Conservation (phyloP, 179 eudicot genomes). For the Corrigiola litoralis region DNA sequence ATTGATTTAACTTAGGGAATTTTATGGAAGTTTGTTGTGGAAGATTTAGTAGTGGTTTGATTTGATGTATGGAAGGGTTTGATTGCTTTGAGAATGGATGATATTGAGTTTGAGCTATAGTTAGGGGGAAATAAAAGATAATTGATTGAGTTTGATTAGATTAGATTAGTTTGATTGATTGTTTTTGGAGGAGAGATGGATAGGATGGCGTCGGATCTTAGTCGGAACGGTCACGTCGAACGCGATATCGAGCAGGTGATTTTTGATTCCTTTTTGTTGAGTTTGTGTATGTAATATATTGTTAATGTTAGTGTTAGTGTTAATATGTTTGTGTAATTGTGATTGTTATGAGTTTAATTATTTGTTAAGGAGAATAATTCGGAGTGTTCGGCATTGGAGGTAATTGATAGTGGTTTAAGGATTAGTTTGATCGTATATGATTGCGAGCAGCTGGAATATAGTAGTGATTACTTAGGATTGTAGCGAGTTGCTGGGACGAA, state of each 20-base stretch:
- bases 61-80: conserved; percentile 42
- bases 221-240: conserved; percentile 61
- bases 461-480: no score
- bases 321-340: not conserved
- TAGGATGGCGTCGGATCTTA: conserved; percentile 65
- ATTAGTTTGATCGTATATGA: no score
- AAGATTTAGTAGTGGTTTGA: conserved; percentile 2
- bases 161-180: conserved; percentile 16
- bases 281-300: not conserved
- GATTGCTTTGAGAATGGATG: conserved; percentile 36
- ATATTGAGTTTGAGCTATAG: conserved; percentile 6
- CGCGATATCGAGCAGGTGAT: conserved; percentile 85
- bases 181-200: conserved; percentile 22
- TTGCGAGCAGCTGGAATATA: no score
- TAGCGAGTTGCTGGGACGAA: no score
- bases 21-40: not conserved
- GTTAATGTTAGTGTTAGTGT: not conserved
- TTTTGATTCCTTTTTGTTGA: not conserved
- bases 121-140: no score
- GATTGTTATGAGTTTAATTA: not conserved
- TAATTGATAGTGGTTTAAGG: no score
- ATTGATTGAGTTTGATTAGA: not conserved
- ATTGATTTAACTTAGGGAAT: no score
- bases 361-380: no score
- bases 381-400: not conserved